A percentile compares a stretch with the other conserved stretches of the same genome.
Evolutionary conservation across 352 stramenopile genomes (phyloP).

Genomic region (Phytopythium delawarense): DNA sequence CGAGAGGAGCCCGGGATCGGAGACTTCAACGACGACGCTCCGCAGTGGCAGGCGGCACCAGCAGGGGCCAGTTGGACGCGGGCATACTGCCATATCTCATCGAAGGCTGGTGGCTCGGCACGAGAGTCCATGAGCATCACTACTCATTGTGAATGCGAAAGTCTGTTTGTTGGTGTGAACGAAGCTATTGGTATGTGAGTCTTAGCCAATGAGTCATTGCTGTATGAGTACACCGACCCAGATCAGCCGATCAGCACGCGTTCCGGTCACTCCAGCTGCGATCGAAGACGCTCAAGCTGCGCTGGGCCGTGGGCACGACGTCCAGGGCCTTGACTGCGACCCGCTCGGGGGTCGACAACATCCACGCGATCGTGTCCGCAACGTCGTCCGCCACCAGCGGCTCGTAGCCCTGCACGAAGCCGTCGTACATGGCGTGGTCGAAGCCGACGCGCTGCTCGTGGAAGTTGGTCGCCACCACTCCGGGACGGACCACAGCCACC

Average conservation of each 20-base stretch:
- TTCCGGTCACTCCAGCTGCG: constrained; percentile 22
- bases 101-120: too few relatives aligned
- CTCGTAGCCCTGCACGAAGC: constrained; percentile 28
- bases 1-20: neutral
- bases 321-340: constrained; percentile 24
- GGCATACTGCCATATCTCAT: too few relatives aligned
- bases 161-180: too few relatives aligned
- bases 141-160: too few relatives aligned
- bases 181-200: too few relatives aligned
- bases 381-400: constrained; percentile 22
- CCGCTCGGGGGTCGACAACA: constrained; percentile 21
- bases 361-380: constrained; percentile 21
- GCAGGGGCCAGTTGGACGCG: too few relatives aligned
- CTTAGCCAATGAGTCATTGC: too few relatives aligned
- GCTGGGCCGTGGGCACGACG: constrained; percentile 21
- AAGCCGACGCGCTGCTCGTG: constrained; percentile 27
- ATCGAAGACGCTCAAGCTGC: constrained; percentile 27
- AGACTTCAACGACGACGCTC: neutral
- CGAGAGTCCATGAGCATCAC: too few relatives aligned
- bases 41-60: too few relatives aligned
- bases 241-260: too few relatives aligned
- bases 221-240: too few relatives aligned
- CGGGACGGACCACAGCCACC: constrained; percentile 22
- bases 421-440: constrained; percentile 15
- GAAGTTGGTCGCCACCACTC: constrained; percentile 28